These are phyloP conservation scores for Aquilaria malaccensis DNA, from an alignment of 345 rosid genomes.

Conservation along the genomic window DNA sequence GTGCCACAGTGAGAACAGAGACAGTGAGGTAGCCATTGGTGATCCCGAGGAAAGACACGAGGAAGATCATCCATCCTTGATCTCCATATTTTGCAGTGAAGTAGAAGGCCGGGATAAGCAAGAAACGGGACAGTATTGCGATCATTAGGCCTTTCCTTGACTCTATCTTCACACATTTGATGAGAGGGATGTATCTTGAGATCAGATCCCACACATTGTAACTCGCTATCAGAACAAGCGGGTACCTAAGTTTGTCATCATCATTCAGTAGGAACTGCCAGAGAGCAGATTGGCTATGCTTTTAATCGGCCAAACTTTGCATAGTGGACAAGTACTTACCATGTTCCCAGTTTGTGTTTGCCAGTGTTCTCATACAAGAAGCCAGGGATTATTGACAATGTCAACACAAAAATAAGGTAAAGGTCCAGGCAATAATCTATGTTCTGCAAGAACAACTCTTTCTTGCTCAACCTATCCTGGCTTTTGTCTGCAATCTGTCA, in stretches of 20 bases:
- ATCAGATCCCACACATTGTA: constrained; percentile 69
- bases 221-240: constrained; percentile 57
- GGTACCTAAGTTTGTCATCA: constrained; percentile 41
- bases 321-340: constrained; percentile 31
- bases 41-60: constrained; percentile 56
- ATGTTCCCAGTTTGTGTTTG: constrained; percentile 43
- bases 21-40: constrained; percentile 82
- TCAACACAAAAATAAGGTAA: constrained; percentile 53
- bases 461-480: constrained; percentile 42
- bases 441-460: constrained; percentile 45
- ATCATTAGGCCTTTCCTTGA: constrained; percentile 54
- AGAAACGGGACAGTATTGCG: constrained; percentile 44
- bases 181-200: constrained; percentile 55
- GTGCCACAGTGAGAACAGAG: constrained; percentile 73
- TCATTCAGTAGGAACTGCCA: not conserved
- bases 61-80: constrained; percentile 90
- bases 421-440: constrained; percentile 62
- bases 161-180: constrained; percentile 50
- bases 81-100: constrained; percentile 82
- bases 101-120: constrained; percentile 74
- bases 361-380: constrained; percentile 83
- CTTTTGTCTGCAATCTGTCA: constrained; percentile 36
- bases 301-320: not conserved
- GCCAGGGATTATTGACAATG: constrained; percentile 80
- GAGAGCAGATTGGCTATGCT: not conserved